Evolutionary conservation across 1,139 yeast species (phyloP).

Genomic region (Spencermartinsiella ligniputridi): DNA sequence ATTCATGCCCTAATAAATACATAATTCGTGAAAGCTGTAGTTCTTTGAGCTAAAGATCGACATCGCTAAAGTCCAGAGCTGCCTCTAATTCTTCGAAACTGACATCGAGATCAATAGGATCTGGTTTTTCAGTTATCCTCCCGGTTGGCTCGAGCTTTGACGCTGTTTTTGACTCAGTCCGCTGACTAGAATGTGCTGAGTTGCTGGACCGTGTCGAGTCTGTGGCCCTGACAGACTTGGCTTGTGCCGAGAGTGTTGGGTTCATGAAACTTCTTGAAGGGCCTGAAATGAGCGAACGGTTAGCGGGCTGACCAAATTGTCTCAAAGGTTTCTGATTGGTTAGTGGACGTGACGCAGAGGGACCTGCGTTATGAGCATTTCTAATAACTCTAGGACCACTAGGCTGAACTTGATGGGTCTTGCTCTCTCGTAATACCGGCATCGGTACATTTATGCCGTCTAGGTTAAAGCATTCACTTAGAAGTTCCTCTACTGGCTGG

Average conservation of each 20-base stretch:
- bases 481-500: neutral
- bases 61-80: conserved; percentile 7
- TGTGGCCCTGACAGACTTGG: neutral
- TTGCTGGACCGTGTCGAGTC: neutral
- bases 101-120: neutral
- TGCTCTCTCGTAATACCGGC: neutral
- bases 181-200: neutral
- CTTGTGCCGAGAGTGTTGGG: conserved; percentile 6
- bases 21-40: too few relatives aligned
- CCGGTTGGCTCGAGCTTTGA: too few relatives aligned
- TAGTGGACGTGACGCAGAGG: neutral
- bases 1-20: too few relatives aligned
- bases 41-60: too few relatives aligned
- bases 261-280: conserved; percentile 5
- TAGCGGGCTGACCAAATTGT: too few relatives aligned
- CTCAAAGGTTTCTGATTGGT: too few relatives aligned
- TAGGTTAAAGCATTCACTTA: neutral
- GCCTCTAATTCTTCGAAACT: conserved; percentile 4
- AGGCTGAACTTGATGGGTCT: neutral
- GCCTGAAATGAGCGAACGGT: neutral
- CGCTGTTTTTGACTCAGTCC: too few relatives aligned
- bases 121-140: neutral
- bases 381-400: neutral
- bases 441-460: neutral
- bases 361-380: neutral